phyloP scores from a whole-genome alignment of 2,329 filamentous ascomycete species.

The Myriosclerotinia scirpicola region DNA sequence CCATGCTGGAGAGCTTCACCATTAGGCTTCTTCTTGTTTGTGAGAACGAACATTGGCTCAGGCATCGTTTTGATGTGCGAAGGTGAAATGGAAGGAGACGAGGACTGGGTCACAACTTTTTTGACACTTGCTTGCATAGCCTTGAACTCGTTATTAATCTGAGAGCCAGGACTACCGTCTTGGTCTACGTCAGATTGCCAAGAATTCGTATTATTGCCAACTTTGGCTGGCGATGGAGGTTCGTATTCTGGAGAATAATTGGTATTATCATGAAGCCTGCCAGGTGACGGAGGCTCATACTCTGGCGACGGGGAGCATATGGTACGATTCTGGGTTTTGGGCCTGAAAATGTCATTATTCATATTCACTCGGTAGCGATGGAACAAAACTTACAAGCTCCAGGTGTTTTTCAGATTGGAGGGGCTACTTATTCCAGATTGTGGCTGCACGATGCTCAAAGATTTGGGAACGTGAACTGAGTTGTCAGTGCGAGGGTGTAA shows the following conservation, averaged over 20 bases:
- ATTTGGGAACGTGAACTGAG: neutral
- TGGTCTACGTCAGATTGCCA: constrained; percentile 16
- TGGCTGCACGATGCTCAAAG: neutral
- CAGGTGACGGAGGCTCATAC: constrained; percentile 24
- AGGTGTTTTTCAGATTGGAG: neutral
- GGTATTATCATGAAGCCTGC: neutral
- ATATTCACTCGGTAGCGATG: neutral
- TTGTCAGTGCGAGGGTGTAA: neutral
- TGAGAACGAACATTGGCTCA: neutral
- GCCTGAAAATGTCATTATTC: neutral
- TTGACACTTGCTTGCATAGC: constrained; percentile 19
- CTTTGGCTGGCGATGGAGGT: constrained; percentile 22
- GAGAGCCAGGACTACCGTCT: constrained; percentile 25
- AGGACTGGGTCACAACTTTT: neutral
- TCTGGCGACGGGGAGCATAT: constrained; percentile 15
- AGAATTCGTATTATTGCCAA: constrained; percentile 1
- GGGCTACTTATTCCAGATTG: neutral
- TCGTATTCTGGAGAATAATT: constrained; percentile 23
- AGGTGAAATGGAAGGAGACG: no score
- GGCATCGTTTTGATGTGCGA: neutral
- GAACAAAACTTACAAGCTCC: neutral
- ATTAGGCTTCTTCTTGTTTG: neutral
- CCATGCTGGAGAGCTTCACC: no score
- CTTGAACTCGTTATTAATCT: constrained; percentile 26
- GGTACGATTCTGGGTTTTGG: neutral